Base-by-base conservation (phyloP, 306 rosid genomes). In the Rosa lucieae region DNA sequence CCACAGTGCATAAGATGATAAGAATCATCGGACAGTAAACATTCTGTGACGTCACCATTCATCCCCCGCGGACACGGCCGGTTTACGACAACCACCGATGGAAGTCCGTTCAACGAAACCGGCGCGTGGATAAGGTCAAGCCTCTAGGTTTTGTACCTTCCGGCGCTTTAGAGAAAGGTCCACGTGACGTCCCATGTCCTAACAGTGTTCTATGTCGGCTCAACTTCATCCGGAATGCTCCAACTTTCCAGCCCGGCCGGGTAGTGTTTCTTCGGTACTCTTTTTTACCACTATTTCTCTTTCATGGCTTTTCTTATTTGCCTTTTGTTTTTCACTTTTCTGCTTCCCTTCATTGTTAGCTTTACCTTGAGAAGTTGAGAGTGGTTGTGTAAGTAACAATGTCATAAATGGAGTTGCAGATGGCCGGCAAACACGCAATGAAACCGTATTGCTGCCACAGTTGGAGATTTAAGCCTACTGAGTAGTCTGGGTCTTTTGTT, bases 141-240 rank as follows among this genome's bases (percentile, higher is more conserved):
- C 23, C 23, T 15, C 10, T 20, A 10, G 47, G 11, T 67, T 46
- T 75, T 68, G 35, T 65, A 47, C 23, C 56, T 72, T 76, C 70
- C 77, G 83, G 55, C 72, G 11, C 13, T 39, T 40, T 20, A 2
- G 75, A 51, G 23, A 71, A 26, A 26, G 11, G 7, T 68, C 83
- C 88, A 84, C 83, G 86, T 87, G 90, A 79, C 52, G 3, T 47
- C 42, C 76, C 73, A 43, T 74, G 83, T 26, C 85, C 72, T 52
- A 58, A 15, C 70, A 48, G 69, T 26, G 2, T 29, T 39, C 75
- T 71, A 20, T 81, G 82, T 83, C 82, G 73, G 58, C n/a, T 47
- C 37, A 44, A 21, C 56, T 61, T 63, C 46, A 62, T 35, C 53
- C 72, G 21, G 8, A 53, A 53, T 65, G 65, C 35, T 58, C 13